Percentiles rank a stretch among this genome's conserved stretches.
These are phyloP conservation scores for Acanthamoeba healyi DNA, from an alignment of 208 protist species.

Conservation along the genomic window DNA sequence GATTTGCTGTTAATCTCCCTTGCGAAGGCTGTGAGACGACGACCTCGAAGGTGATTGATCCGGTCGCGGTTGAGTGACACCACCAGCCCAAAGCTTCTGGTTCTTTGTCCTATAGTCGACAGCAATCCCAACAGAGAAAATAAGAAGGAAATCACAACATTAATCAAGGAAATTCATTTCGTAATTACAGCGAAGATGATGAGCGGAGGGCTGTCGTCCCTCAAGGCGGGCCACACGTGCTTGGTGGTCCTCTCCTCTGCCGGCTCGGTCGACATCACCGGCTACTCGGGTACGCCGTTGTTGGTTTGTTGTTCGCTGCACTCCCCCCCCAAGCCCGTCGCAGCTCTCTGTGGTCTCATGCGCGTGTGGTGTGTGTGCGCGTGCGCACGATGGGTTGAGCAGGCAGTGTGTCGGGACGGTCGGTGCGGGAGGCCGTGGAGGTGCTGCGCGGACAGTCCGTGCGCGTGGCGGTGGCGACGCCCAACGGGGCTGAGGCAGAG, in stretches of 20 bases:
- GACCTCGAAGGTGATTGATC: too few relatives aligned
- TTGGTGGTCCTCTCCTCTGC: slow-evolving; percentile 19
- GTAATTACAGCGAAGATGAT: not conserved
- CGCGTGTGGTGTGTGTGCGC: not conserved
- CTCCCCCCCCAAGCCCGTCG: too few relatives aligned
- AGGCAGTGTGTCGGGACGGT: not conserved
- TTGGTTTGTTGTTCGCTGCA: not conserved
- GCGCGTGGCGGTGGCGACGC: not conserved
- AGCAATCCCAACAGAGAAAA: too few relatives aligned
- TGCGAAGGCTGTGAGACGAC: too few relatives aligned
- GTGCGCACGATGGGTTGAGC: too few relatives aligned
- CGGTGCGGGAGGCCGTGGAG: not conserved
- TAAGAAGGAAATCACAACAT: slow-evolving; percentile 7
- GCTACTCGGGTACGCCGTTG: not conserved
- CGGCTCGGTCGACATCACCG: not conserved
- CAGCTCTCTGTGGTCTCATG: not conserved
- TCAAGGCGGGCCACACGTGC: slow-evolving; percentile 11
- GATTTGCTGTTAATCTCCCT: too few relatives aligned
- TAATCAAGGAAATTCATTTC: not conserved
- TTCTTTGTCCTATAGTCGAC: too few relatives aligned
- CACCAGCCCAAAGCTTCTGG: too few relatives aligned
- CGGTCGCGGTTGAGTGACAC: too few relatives aligned
- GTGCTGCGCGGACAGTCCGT: not conserved
- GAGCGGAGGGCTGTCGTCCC: not conserved
- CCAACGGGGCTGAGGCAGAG: slow-evolving; percentile 15